A percentile compares a stretch with the other conserved stretches of the same genome.
phyloP scores from a whole-genome alignment of 2,329 filamentous ascomycete species.

The Gnomoniopsis smithogilvyi region DNA sequence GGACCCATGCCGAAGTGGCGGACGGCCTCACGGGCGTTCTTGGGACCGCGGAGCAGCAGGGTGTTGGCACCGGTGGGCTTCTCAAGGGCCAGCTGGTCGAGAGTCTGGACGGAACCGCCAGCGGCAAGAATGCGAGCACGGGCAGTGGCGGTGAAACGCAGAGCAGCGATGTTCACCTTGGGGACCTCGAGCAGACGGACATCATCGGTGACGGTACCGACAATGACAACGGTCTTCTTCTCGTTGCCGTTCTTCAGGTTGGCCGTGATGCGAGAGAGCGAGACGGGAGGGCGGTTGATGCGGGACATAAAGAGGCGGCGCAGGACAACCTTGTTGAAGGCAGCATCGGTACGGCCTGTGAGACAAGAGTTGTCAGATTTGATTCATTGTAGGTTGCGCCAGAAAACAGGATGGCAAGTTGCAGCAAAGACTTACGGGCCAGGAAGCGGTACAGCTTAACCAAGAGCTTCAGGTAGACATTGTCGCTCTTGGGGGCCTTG shows the following conservation, averaged over 20 bases:
- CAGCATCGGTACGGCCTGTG: slow-evolving; percentile 86
- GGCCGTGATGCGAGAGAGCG: slow-evolving; percentile 81
- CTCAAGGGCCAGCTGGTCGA: slow-evolving; percentile 95
- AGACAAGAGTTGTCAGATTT: neutral
- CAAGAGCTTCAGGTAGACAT: slow-evolving; percentile 94
- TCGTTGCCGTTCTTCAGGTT: slow-evolving; percentile 61
- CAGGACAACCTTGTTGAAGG: slow-evolving; percentile 99
- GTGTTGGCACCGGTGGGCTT: slow-evolving; percentile 97
- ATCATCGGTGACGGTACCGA: slow-evolving; percentile 97
- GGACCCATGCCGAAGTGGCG: slow-evolving; percentile 99
- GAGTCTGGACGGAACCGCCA: slow-evolving; percentile 90
- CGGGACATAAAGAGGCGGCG: slow-evolving; percentile 97
- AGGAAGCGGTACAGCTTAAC: slow-evolving; percentile 99
- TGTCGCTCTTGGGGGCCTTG: slow-evolving; percentile 92
- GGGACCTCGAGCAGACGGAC: slow-evolving; percentile 87
- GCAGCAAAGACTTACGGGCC: slow-evolving; percentile 66
- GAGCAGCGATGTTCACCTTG: slow-evolving; percentile 89
- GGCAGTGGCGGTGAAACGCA: slow-evolving; percentile 95
- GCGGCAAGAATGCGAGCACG: slow-evolving; percentile 90
- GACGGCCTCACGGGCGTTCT: slow-evolving; percentile 95
- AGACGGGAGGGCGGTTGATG: slow-evolving; percentile 96
- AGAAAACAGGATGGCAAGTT: neutral
- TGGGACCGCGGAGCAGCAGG: slow-evolving; percentile 92
- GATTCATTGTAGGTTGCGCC: neutral
- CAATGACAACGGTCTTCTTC: slow-evolving; percentile 80